Evolutionary conservation across 805 yeast species (phyloP).

Genomic region (Priceomyces melissophilus): DNA sequence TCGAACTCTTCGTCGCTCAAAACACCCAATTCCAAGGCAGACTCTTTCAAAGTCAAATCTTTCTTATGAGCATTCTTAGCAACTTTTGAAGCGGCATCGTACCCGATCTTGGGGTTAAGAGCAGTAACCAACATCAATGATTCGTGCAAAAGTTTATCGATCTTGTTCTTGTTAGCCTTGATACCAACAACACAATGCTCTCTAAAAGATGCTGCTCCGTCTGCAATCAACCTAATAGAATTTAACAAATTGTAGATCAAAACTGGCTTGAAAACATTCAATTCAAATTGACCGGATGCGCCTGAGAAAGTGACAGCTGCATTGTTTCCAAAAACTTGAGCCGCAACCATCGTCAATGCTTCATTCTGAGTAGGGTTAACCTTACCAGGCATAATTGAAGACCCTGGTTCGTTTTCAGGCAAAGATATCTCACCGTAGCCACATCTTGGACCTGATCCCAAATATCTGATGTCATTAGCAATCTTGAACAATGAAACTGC

Average conservation of each 20-base stretch:
- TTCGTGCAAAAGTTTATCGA: constrained; percentile 83
- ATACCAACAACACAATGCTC: constrained; percentile 94
- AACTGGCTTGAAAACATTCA: constrained; percentile 97
- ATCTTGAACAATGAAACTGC: constrained; percentile 93
- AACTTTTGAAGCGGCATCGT: constrained; percentile 94
- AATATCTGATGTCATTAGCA: constrained; percentile 96
- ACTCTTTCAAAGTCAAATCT: constrained; percentile 91
- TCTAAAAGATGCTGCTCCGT: constrained; percentile 88
- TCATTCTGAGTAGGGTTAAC: constrained; percentile 99
- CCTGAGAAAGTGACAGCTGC: constrained; percentile 95
- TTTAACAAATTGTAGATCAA: constrained; percentile 86
- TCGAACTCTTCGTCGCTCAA: constrained; percentile 84
- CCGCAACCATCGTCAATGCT: constrained; percentile 97
- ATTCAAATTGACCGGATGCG: constrained; percentile 97
- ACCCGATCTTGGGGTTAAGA: constrained; percentile 97
- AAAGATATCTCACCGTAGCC: constrained; percentile 94
- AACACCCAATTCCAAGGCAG: constrained; percentile 88
- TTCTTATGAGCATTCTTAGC: constrained; percentile 99
- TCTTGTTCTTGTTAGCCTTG: constrained; percentile 81
- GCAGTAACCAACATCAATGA: constrained; percentile 98
- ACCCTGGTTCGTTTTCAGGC: constrained; percentile 99
- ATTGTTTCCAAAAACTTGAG: constrained; percentile 97
- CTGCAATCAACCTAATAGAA: constrained; percentile 85
- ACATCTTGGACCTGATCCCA: constrained; percentile 99
- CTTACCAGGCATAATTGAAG: constrained; percentile 99